Conservation (phyloP, 2,329 filamentous ascomycete species). For the Aphanoascus verrucosus region DNA sequence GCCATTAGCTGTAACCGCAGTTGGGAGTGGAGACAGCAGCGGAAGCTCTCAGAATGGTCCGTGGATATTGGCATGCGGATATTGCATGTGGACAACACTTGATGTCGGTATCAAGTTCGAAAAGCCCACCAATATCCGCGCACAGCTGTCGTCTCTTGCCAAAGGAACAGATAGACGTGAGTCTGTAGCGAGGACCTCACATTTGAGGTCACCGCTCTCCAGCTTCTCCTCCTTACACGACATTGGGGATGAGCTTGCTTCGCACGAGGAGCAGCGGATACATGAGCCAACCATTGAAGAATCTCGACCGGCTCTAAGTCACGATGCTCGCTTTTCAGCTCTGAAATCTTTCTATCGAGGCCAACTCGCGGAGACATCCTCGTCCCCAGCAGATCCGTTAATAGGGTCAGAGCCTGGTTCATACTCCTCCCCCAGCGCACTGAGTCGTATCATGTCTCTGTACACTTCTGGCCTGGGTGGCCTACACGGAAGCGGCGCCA, state of each 20-base stretch:
- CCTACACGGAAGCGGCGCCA: constrained; percentile 39
- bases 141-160: constrained; percentile 63
- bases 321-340: constrained; percentile 60
- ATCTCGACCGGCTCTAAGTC: constrained; percentile 38
- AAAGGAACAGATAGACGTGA: constrained; percentile 34
- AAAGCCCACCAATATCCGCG: constrained; percentile 73
- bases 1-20: constrained; percentile 61
- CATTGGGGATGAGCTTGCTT: constrained; percentile 1
- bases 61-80: constrained; percentile 74
- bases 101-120: constrained; percentile 88
- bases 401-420: constrained; percentile 38
- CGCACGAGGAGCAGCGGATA: constrained; percentile 21
- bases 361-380: constrained; percentile 57
- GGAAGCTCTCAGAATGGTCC: constrained; percentile 42
- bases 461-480: constrained; percentile 57
- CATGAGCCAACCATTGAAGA: constrained; percentile 27
- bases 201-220: constrained; percentile 30
- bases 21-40: constrained; percentile 45
- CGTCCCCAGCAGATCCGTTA: constrained; percentile 42
- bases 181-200: constrained; percentile 27
- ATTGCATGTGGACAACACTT: constrained; percentile 84
- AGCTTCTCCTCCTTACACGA: constrained; percentile 29
- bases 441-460: constrained; percentile 82
- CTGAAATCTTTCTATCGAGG: constrained; percentile 71
- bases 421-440: constrained; percentile 64